phyloP scores from a whole-genome alignment of 345 rosid species.

The Populus euphratica region DNA sequence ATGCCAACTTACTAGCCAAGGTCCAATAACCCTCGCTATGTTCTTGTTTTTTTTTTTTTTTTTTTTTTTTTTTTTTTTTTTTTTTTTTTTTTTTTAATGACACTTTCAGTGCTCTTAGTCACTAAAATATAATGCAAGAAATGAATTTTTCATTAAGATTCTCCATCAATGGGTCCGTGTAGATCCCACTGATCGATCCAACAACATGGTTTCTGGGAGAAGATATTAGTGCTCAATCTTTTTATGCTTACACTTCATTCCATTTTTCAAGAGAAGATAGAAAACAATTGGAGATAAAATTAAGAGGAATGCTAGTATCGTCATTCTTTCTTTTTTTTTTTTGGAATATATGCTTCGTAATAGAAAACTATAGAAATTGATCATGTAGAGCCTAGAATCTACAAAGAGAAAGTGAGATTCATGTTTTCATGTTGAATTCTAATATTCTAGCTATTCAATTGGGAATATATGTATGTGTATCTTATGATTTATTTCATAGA shows the following conservation, averaged over 20 bases:
- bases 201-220: neutral
- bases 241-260: neutral
- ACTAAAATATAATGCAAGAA: no score
- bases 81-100: no score
- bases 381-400: neutral
- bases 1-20: no score
- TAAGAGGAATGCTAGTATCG: neutral
- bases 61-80: no score
- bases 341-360: neutral
- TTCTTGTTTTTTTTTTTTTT: no score
- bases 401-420: neutral
- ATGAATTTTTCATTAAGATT: no score
- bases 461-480: neutral
- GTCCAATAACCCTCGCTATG: no score
- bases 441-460: neutral
- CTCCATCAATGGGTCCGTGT: no score
- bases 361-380: neutral
- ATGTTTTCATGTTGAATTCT: neutral
- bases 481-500: neutral
- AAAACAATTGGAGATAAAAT: neutral
- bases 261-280: neutral
- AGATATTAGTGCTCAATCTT: neutral
- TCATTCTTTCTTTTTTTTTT: no score
- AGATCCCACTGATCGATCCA: neutral
- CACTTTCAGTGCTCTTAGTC: no score